Base-by-base conservation (phyloP, 192 early-diverging fungal genomes). In the Backusella tuberculispora region DNA sequence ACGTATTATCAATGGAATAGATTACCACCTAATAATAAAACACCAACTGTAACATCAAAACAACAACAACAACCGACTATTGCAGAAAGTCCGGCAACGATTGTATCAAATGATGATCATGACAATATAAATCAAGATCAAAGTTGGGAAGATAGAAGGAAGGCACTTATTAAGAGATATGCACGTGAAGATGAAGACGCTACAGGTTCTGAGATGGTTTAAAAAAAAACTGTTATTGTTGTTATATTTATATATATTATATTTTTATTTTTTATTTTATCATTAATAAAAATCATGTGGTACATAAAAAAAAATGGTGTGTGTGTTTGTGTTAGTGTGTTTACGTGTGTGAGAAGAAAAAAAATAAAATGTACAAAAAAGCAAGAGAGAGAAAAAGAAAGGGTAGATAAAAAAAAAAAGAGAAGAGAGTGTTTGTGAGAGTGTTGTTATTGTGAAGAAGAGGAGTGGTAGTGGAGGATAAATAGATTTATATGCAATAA, bases 1-100 rank as follows among this genome's bases (percentile, higher is more conserved):
- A 71, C 69, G 0, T 72, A 72, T 72, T 72, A 72, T 72, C 71
- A 72, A 24, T 72, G 71, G 71, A 72, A 72, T 60, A 40, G 53
- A 72, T 40, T 53, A 43, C 71, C 71, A 24, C 50, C 37, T 1
- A 46, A 46, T n/a, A 9, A 50, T 50, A 15, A 50, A 0, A 26
- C 15, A 6, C 15, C 37, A 38, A 15, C 63, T 38, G 37, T 38
- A 5, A 17, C 63, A 15, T 29, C 37, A 1, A 46, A 46, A 4
- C 45, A 9, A n/a, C 3, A 56, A 21, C 14, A 56, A 1, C 6
- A 56, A 19, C 13, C 12, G 4, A 29, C 24, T 0, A 29, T 12
- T 26, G 34, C 4, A 37, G 34, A 13, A 14, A 69, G 42, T 10
- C 42, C 43, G 7, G 45, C 44, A 15, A 26, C 70, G 10, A 24